Evolutionary conservation across 2,329 filamentous ascomycete genomes (phyloP).

Genomic region (Fusarium sp.): DNA sequence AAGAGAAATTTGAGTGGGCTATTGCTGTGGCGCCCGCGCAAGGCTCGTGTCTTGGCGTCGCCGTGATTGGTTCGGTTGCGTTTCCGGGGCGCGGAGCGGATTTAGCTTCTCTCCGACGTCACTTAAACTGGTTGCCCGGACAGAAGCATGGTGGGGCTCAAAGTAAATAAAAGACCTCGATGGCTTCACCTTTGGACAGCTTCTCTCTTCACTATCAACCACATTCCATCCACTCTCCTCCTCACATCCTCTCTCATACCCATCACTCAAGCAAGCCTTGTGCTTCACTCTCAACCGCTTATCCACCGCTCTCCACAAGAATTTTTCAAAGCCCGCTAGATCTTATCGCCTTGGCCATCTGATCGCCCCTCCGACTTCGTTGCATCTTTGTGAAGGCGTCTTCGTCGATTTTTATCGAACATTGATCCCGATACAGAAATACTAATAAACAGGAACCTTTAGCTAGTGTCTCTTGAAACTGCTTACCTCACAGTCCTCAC

Average conservation of each 20-base stretch:
- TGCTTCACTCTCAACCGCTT: constrained; percentile 40
- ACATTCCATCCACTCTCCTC: constrained; percentile 36
- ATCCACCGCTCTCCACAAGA: constrained; percentile 39
- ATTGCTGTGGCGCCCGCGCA: constrained; percentile 25
- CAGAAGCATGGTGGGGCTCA: constrained; percentile 47
- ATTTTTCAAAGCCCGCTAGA: constrained; percentile 54
- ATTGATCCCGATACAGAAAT: constrained; percentile 52
- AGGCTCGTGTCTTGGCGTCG: constrained; percentile 7
- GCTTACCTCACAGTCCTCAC: constrained; percentile 47
- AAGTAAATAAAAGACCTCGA: constrained; percentile 57
- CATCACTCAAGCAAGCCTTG: constrained; percentile 26
- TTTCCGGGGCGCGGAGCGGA: constrained; percentile 35
- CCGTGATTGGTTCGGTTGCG: constrained; percentile 30
- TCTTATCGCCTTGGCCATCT: constrained; percentile 58
- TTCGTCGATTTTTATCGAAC: constrained; percentile 57
- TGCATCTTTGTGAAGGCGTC: constrained; percentile 52
- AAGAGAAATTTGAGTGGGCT: constrained; percentile 35
- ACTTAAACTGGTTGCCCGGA: constrained; percentile 48
- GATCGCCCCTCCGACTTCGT: constrained; percentile 58
- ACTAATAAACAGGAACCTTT: constrained; percentile 66
- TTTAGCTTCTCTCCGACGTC: constrained; percentile 30
- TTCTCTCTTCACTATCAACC: constrained; percentile 41
- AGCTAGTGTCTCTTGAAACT: constrained; percentile 67
- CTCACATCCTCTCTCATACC: constrained; percentile 9
- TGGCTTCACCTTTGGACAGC: constrained; percentile 20